Conservation (phyloP, 2,329 filamentous ascomycete species). For the Scedosporium dehoogii region DNA sequence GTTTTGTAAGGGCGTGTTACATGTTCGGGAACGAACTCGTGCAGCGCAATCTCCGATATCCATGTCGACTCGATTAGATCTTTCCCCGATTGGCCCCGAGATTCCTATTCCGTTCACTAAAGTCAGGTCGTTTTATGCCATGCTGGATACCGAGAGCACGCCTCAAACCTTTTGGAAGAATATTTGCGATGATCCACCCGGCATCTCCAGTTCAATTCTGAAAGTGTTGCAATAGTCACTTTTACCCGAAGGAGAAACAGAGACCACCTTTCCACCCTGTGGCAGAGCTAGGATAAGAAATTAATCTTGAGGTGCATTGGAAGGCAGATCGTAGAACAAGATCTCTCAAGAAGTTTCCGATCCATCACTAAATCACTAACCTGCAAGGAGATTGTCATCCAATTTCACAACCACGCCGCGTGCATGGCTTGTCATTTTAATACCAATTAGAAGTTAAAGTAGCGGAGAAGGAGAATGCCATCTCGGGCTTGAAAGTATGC, state of each 20-base stretch:
- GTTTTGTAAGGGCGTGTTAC: constrained; percentile 13
- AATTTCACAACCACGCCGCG: constrained; percentile 10
- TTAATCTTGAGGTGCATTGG: too few relatives aligned
- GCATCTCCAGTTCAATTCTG: constrained; percentile 7
- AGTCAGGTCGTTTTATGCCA: not conserved
- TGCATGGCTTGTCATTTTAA: constrained; percentile 10
- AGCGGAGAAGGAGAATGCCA: too few relatives aligned
- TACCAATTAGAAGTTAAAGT: too few relatives aligned
- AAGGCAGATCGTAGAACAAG: too few relatives aligned
- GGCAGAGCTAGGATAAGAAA: constrained; percentile 8
- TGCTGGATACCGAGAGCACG: too few relatives aligned
- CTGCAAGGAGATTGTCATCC: constrained; percentile 11
- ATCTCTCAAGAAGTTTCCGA: too few relatives aligned
- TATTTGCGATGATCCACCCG: constrained; percentile 7
- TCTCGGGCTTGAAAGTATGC: too few relatives aligned
- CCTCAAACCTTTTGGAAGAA: not conserved
- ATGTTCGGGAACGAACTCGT: constrained; percentile 14
- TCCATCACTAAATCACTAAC: constrained; percentile 6
- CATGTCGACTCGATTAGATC: constrained; percentile 12
- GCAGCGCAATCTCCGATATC: constrained; percentile 13
- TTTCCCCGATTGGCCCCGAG: not conserved
- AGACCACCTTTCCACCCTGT: constrained; percentile 10
- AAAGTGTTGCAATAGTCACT: constrained; percentile 11
- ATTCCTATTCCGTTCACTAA: not conserved
- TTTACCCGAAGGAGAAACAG: constrained; percentile 13